These are phyloP conservation scores for Ogataea paraovalis DNA, from an alignment of 805 yeast genomes.

Conservation along the genomic window DNA sequence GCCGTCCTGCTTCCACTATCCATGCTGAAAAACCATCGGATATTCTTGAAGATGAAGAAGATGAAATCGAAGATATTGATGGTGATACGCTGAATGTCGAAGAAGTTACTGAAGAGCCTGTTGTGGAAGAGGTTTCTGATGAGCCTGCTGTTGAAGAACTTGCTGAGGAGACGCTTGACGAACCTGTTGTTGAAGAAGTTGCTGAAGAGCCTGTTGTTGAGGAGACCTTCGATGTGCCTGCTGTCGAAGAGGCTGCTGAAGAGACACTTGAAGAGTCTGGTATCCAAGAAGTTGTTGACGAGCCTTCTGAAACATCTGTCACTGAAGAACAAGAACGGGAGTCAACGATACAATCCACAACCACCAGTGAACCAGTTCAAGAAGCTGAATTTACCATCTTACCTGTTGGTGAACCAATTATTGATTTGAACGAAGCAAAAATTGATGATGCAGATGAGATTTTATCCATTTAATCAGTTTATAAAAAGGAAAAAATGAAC, in stretches of 20 bases:
- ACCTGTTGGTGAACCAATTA: background rate
- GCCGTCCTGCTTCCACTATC: slow-evolving; percentile 16
- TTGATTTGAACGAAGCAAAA: background rate
- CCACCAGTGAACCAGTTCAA: background rate
- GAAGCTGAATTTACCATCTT: slow-evolving; percentile 6
- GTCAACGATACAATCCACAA: background rate
- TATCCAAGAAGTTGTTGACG: slow-evolving; percentile 3
- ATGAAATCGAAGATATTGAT: background rate
- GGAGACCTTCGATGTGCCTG: slow-evolving; percentile 2
- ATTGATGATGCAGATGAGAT: background rate
- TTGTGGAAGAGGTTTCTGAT: slow-evolving; percentile 3
- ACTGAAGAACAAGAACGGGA: background rate
- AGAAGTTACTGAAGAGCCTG: slow-evolving; percentile 4
- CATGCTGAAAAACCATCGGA: background rate
- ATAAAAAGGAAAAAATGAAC: background rate
- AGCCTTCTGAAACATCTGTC: background rate
- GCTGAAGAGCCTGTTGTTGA: slow-evolving; percentile 3
- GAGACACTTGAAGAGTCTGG: background rate
- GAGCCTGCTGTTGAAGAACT: slow-evolving; percentile 3
- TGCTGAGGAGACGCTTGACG: slow-evolving; percentile 1
- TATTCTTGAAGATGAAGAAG: slow-evolving; percentile 3
- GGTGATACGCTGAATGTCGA: background rate
- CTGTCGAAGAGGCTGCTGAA: background rate
- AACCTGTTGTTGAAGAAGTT: slow-evolving; percentile 4
- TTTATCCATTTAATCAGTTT: background rate